Percentiles rank a stretch among this genome's conserved stretches.
These are phyloP conservation scores for Biscogniauxia marginata DNA, from an alignment of 2,329 filamentous ascomycete species.

Conservation along the genomic window DNA sequence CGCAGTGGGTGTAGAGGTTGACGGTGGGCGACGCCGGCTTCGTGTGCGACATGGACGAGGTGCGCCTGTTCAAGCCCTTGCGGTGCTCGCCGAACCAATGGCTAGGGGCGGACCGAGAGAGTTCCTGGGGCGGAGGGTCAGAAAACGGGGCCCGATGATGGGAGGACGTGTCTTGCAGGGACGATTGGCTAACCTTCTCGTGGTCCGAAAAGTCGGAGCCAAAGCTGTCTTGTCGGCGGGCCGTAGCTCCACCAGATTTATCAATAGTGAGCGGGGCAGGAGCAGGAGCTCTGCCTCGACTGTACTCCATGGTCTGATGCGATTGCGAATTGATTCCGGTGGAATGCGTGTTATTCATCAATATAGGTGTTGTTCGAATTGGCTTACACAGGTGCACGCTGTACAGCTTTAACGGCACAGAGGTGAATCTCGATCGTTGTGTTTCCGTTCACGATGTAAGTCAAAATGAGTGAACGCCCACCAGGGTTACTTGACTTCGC, in stretches of 20 bases:
- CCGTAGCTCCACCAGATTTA: slow-evolving; percentile 7
- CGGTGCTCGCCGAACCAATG: slow-evolving; percentile 11
- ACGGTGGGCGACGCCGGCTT: slow-evolving; percentile 39
- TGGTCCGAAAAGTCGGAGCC: slow-evolving; percentile 23
- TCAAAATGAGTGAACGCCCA: slow-evolving; percentile 23
- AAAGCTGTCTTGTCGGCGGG: slow-evolving; percentile 25
- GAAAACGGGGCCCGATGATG: no score
- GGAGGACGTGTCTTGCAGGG: no score
- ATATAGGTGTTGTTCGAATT: not conserved
- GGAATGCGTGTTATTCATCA: no score
- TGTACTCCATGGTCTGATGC: slow-evolving; percentile 21
- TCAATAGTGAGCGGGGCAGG: slow-evolving; percentile 19
- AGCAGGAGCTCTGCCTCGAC: slow-evolving; percentile 16
- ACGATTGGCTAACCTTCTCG: slow-evolving; percentile 22
- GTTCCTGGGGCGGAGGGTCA: slow-evolving; percentile 8
- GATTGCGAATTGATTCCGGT: not conserved
- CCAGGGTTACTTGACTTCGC: slow-evolving; percentile 23
- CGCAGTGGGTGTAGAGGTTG: slow-evolving; percentile 55
- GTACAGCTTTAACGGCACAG: no score
- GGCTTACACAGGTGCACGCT: no score
- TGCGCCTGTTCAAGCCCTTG: slow-evolving; percentile 17
- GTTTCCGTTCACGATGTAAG: slow-evolving; percentile 6
- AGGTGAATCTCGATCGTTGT: not conserved
- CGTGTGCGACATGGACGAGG: not conserved
- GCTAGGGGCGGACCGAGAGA: not conserved